Evolutionary conservation across 345 rosid species (phyloP), one percentile per base, ranked within the genome.

Genomic region (Salix exigua): DNA sequence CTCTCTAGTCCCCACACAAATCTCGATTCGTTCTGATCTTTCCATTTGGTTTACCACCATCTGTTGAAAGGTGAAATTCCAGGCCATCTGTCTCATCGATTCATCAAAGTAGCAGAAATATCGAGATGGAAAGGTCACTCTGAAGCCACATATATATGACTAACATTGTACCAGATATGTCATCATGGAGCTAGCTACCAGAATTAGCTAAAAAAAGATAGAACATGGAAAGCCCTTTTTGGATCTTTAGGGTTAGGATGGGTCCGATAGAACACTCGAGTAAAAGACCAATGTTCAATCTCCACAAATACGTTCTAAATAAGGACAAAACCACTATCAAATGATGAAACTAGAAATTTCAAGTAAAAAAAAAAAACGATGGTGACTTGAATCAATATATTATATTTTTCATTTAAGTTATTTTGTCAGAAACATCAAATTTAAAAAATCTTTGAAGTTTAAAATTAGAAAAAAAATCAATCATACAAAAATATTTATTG

Each of bases 1-100:
- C 67, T 71, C 70, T 50, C 37, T 60, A 16, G 61, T 74, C 77
- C 78, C 82, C 80, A 70, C 72, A 62, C 68, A 75, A 35, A 51
- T 66, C 44, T 25, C 66, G 64, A 73, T 42, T 38, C 13, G 4
- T 73, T 67, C 23, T 60, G 17, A 30, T 46, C 73, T 35, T 58
- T 55, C 28, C 19, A 25, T 23, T 40, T 44, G 19, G 26, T 40
- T 26, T 60, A 1, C 63, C 63, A 58, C 4, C 63, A 1, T 55
- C 62, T 2, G 62, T n/a, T 58, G n/a, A 23, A 40, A n/a, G 28
- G 62, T 9, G 4, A 68, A 23, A 42, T 61, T 31, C 60, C 35
- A 42, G 1, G 63, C 50, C 60, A 74, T 63, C 68, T 70, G 78
- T 70, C 72, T 70, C 40, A 51, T 33, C 12, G 74, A 28, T 71